Percentiles rank a stretch among this genome's conserved stretches.
Conservation (phyloP, 768 basidiomycete species). For the Tulasnella sp. region DNA sequence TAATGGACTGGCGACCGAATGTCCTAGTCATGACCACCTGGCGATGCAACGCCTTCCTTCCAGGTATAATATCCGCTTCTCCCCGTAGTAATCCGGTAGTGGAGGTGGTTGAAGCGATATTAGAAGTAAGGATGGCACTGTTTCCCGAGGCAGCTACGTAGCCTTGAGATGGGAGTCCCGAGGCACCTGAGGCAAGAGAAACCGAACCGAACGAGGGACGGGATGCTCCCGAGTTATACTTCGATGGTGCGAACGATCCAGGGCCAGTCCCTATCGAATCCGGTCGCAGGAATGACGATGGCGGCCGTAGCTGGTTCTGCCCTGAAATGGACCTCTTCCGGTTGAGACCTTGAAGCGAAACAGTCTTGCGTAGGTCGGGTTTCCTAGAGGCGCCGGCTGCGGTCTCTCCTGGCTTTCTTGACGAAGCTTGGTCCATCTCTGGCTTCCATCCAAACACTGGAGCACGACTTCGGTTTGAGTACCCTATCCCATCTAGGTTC, state of each 20-base stretch:
- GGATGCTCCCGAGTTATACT: conserved; percentile 22
- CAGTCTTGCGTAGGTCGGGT: conserved; percentile 12
- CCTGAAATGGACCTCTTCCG: conserved; percentile 5
- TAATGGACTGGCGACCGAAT: conserved; percentile 43
- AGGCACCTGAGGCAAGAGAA: conserved; percentile 6
- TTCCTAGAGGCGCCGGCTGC: conserved; percentile 4
- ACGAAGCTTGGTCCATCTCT: conserved; percentile 31
- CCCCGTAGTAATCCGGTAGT: conserved; percentile 7
- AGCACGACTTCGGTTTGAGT: conserved; percentile 12
- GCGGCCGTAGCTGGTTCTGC: background rate
- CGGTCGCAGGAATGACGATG: conserved; percentile 3
- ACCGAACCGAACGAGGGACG: conserved; percentile 21
- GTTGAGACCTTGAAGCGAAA: conserved; percentile 26
- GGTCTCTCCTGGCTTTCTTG: background rate
- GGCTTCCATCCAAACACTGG: conserved; percentile 32
- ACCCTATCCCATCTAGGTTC: conserved; percentile 45
- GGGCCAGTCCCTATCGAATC: background rate
- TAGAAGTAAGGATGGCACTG: conserved; percentile 89
- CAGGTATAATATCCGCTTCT: conserved; percentile 55
- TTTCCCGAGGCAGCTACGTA: conserved; percentile 95
- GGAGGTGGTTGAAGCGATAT: conserved; percentile 67
- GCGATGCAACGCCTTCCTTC: conserved; percentile 32
- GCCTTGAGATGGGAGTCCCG: conserved; percentile 29
- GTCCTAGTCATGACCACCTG: conserved; percentile 71
- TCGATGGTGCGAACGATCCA: background rate